Evolutionary conservation across 768 basidiomycete genomes (phyloP).

Genomic region (Pleurotus tuoliensis): DNA sequence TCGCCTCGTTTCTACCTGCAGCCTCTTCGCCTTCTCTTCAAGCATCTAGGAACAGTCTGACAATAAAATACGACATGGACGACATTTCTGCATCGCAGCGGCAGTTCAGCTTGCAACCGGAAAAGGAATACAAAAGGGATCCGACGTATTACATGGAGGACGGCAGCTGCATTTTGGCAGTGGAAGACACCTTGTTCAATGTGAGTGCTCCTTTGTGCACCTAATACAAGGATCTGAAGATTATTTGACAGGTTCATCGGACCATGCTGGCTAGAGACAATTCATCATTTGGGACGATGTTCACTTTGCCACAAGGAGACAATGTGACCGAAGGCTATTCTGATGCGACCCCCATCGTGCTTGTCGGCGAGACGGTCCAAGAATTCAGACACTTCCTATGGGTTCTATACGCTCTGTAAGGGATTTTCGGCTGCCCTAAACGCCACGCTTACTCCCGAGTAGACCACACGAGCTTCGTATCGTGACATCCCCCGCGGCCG

Average conservation of each 20-base stretch:
- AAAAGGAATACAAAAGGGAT: conserved; percentile 32
- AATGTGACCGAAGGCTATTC: conserved; percentile 50
- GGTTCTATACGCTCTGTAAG: conserved; percentile 75
- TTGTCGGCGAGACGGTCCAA: conserved; percentile 56
- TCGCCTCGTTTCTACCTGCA: not conserved
- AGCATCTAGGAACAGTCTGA: not conserved
- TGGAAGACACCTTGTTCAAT: conserved; percentile 66
- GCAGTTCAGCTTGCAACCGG: conserved; percentile 2
- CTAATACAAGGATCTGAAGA: not conserved
- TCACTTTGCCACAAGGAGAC: conserved; percentile 60
- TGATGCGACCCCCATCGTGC: conserved; percentile 61
- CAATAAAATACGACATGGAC: conserved; percentile 12
- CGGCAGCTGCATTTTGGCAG: conserved; percentile 63
- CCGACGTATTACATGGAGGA: conserved; percentile 60
- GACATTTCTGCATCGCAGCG: conserved; percentile 3
- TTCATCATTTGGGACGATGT: conserved; percentile 64
- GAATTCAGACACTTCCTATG: conserved; percentile 75
- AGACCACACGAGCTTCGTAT: conserved; percentile 62
- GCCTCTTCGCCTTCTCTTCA: not conserved
- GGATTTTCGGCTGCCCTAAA: not conserved
- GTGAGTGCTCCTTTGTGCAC: conserved; percentile 29
- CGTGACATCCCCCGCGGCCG: conserved; percentile 41
- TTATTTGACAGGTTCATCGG: conserved; percentile 45
- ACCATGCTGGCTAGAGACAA: conserved; percentile 58
- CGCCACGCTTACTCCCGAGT: not conserved